phyloP scores from a whole-genome alignment of 306 rosid species.

The Ochetophila trinervis region DNA sequence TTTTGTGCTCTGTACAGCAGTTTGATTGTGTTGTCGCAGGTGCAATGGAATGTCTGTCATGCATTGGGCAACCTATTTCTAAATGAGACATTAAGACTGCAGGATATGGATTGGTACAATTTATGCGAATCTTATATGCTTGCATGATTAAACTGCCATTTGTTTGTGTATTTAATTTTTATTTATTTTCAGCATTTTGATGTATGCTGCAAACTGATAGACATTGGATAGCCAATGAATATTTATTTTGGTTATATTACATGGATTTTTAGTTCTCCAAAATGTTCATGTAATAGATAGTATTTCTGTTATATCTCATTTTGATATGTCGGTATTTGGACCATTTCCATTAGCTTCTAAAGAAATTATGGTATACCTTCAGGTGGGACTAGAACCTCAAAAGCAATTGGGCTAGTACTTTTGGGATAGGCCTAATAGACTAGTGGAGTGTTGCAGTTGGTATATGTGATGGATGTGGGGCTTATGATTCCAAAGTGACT shows the following conservation, averaged over 20 bases:
- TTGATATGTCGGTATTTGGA: no score
- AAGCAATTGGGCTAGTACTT: no score
- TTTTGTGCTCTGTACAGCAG: conserved; percentile 17
- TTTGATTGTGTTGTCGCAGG: conserved; percentile 45
- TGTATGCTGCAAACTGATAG: not conserved
- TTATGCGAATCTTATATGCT: conserved; percentile 5
- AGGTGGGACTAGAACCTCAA: no score
- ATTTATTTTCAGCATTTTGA: not conserved
- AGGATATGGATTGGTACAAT: conserved; percentile 77
- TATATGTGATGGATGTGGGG: no score
- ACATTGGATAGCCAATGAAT: not conserved
- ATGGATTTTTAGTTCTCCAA: not conserved
- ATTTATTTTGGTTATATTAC: not conserved
- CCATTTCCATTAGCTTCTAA: no score
- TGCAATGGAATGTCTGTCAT: conserved; percentile 99
- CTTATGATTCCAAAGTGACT: no score
- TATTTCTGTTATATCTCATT: no score
- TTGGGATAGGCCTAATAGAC: no score
- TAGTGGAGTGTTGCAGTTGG: no score
- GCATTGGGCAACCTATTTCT: conserved; percentile 89
- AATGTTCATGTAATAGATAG: no score
- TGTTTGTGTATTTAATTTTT: conserved; percentile 1
- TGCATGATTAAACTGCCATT: not conserved
- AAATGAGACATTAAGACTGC: conserved; percentile 78
- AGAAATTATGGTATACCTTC: no score